These are phyloP conservation scores for Porphyrellus cyaneotinctus DNA, from an alignment of 768 basidiomycete genomes.

Conservation along the genomic window DNA sequence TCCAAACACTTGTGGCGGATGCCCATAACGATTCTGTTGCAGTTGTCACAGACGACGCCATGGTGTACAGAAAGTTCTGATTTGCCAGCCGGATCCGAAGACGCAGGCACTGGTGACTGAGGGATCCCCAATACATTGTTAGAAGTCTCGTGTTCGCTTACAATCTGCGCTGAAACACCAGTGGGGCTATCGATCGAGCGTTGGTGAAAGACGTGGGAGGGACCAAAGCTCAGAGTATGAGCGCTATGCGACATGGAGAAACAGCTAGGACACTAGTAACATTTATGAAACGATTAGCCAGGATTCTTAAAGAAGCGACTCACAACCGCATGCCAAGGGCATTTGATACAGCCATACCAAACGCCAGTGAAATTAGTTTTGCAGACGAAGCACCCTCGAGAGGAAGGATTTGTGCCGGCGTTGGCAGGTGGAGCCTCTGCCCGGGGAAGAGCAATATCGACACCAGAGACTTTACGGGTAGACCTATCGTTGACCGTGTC, in stretches of 20 bases:
- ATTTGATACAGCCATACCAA: constrained; percentile 33
- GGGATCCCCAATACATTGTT: background rate
- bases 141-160: background rate
- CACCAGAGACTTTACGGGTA: background rate
- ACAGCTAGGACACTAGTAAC: constrained; percentile 23
- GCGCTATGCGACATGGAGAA: constrained; percentile 26
- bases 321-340: constrained; percentile 30
- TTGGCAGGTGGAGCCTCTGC: background rate
- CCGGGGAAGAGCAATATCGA: background rate
- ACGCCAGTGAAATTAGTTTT: constrained; percentile 20
- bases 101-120: background rate
- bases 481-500: background rate
- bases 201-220: constrained; percentile 26
- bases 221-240: constrained; percentile 32
- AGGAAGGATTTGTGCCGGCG: background rate
- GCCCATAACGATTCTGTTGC: constrained; percentile 54
- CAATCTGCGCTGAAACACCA: background rate
- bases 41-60: constrained; percentile 64
- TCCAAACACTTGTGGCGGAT: constrained; percentile 78
- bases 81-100: background rate
- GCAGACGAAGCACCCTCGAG: constrained; percentile 31
- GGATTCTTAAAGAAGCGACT: constrained; percentile 6
- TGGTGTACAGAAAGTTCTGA: constrained; percentile 40
- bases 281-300: constrained; percentile 6
- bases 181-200: background rate